A percentile compares a stretch with the other conserved stretches of the same genome.
Evolutionary conservation across 2,329 filamentous ascomycete species (phyloP).

Genomic region (Fusarium cyanostomum): DNA sequence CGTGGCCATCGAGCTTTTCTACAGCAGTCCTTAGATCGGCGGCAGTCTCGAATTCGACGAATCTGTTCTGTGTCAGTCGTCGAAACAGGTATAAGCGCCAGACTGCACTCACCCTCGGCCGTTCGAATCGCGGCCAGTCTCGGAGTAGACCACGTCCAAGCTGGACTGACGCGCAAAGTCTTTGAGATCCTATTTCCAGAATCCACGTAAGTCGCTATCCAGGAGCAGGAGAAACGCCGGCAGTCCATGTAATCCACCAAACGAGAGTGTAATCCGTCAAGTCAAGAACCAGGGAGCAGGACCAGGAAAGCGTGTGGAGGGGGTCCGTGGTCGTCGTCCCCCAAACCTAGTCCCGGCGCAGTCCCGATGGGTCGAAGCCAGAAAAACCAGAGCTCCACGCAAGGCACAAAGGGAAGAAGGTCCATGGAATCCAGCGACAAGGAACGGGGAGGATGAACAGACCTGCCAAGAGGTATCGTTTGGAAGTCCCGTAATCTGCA

Average conservation of each 20-base stretch:
- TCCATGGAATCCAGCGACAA: slow-evolving; percentile 59
- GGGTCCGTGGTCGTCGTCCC: slow-evolving; percentile 43
- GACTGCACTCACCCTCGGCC: slow-evolving; percentile 80
- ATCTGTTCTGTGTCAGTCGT: slow-evolving; percentile 63
- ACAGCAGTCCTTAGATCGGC: slow-evolving; percentile 90
- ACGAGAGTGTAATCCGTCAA: slow-evolving; percentile 52
- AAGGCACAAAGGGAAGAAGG: slow-evolving; percentile 43
- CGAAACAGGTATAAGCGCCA: not conserved
- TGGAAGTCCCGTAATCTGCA: slow-evolving; percentile 97
- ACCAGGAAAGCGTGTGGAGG: slow-evolving; percentile 38
- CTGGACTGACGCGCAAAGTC: slow-evolving; percentile 98
- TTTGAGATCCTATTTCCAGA: slow-evolving; percentile 95
- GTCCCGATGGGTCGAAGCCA: slow-evolving; percentile 42
- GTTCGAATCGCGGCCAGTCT: slow-evolving; percentile 71
- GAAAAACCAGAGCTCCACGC: slow-evolving; percentile 46
- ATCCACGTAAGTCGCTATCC: slow-evolving; percentile 81
- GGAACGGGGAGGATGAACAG: slow-evolving; percentile 75
- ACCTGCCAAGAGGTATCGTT: slow-evolving; percentile 99
- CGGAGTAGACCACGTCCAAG: slow-evolving; percentile 97
- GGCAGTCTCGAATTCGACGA: slow-evolving; percentile 96
- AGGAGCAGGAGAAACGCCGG: slow-evolving; percentile 52
- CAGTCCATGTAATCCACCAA: slow-evolving; percentile 49
- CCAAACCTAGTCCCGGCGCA: slow-evolving; percentile 41
- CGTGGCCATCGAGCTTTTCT: slow-evolving; percentile 90
- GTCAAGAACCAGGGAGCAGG: slow-evolving; percentile 47